Base-by-base conservation (phyloP, 2,329 filamentous ascomycete species). In the Ilyonectria robusta region DNA sequence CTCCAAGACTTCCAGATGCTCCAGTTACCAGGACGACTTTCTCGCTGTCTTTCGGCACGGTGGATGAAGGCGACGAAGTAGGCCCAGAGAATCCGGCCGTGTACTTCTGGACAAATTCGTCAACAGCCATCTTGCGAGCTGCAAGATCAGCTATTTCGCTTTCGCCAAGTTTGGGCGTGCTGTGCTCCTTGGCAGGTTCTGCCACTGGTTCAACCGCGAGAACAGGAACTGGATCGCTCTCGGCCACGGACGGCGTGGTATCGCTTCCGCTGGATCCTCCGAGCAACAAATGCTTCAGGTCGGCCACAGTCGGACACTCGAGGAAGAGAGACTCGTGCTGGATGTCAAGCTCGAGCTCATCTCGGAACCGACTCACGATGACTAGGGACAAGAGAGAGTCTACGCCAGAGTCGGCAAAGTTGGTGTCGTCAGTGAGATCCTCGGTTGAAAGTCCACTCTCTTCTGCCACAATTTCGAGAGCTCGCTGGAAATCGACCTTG, bases 371-470 rank as follows among this genome's bases (percentile, higher is more conserved):
- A 31, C 86, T 87, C 21, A 83, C 83, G 37, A 91, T 87, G 2
- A 87, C 88, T 48, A 91, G 78, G 2, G 87, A 84, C 82, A 91
- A 86, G 15, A 91, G 81, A 1, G 88, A 91, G 76, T 91, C 89
- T 15, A 90, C 85, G 33, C 89, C 89, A 4, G 89, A 81, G 68
- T 90, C 88, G 2, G 83, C 79, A 74, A 91, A 90, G 61, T 83
- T 84, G 21, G 87, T 86, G 69, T 87, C 87, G 67, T 90, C 86
- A 1, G 82, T 85, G 1, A 91, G 78, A 72, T 90, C 88, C 62
- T 87, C 84, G 15, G 85, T 78, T 15, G 81, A 81, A 44, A 89
- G 83, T 67, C 87, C 88, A 7, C 87, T 83, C 74, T 91, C 88
- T 64, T 85, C 84, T 7, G 87, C 71, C 0, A 77, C 67, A 9